Evolutionary conservation across 1,284 basidiomycete species (phyloP), one percentile per base, ranked within the genome.

Genomic region (Rhodofomes roseus): DNA sequence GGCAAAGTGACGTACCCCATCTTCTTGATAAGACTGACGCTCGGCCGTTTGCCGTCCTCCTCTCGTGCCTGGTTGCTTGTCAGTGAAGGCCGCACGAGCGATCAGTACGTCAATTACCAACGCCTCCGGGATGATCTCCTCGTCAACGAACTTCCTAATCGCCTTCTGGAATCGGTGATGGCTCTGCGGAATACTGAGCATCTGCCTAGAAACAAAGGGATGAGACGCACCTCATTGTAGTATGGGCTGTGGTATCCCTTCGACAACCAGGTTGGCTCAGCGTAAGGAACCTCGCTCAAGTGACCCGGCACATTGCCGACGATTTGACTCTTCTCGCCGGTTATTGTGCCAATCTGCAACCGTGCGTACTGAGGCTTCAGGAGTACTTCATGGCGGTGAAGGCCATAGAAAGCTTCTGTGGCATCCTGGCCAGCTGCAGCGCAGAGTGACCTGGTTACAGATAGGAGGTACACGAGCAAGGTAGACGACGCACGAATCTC

Each of bases 321-420:
- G 57, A 90, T 82, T 58, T 86, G 78, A 62, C 79, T 75, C 68
- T 82, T 75, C 74, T 91, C 85, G 54, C 85, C 90, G 54, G 84
- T 79, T 61, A 96, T 81, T 29, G 78, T 77, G 50, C 90, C 92
- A 56, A 93, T 84, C 61, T 84, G 81, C 9, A 92, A 78, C 23
- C 89, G 84, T 55, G 79, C 70, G 69, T 92, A 93, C 70, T 90
- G 86, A 4, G 89, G 88, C 65, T 85, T 86, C 64, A 80, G 74
- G 43, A 96, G 81, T 7, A 95, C 82, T 65, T 95, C 92, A 58
- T 87, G 83, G 46, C 90, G 81, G 73, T 96, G 93, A 46, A 96
- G 83, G 56, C 88, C 85, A 67, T 89, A 95, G 77, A 95, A 95
- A 1, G 83, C 84, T 58, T 93, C 90, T 0, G 93, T 95, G 1